Base-by-base conservation (phyloP, 345 rosid genomes). In the sweet orange (Citrus sinensis) region DNA sequence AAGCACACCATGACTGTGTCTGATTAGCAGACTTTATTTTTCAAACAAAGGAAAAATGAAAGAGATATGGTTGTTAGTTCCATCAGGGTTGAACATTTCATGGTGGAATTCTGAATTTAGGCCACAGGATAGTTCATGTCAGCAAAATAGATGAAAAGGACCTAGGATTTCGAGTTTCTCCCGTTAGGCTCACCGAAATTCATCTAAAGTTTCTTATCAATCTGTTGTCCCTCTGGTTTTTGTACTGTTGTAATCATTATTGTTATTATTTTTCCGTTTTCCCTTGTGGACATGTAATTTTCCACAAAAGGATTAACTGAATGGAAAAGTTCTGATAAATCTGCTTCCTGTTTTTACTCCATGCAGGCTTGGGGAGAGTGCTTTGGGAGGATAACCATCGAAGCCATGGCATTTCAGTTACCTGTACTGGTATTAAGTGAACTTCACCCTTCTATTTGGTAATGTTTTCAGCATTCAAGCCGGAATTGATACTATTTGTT, bases 321-420 rank as follows among this genome's bases (percentile, higher is more conserved):
- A 78, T 74, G 63, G 58, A 39, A 39, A 54, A 24, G 69, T 24
- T 4, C 35, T 64, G 24, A 70, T 29, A 29, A 40, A 40, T 58
- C 30, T 22, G 58, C 22, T n/a, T 5, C 22, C 17, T 29, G 56
- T 2, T n/a, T 67, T 67, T 22, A 25, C 42, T 39, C 22, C 68
- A 8, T 72, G 77, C 39, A 86, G 89, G 91, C 83, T 37, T 79
- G 86, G 17, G 91, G 91, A 62, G 89, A 88, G 80, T 85, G 91
- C 82, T 88, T 88, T 86, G 91, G 91, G 71, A 82, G 91, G 85
- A 88, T 88, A 83, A 85, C 89, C 34, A 88, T 88, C 34, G 91
- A 88, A 86, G 89, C 91, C 24, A 88, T 86, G 91, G 91, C 89
- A 58, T 88, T 88, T 85, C 87, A 83, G 78, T 62, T 88, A 74